Percentiles rank a stretch among this genome's conserved stretches.
Conservation (phyloP, 345 rosid genomes). For the Adansonia digitata region DNA sequence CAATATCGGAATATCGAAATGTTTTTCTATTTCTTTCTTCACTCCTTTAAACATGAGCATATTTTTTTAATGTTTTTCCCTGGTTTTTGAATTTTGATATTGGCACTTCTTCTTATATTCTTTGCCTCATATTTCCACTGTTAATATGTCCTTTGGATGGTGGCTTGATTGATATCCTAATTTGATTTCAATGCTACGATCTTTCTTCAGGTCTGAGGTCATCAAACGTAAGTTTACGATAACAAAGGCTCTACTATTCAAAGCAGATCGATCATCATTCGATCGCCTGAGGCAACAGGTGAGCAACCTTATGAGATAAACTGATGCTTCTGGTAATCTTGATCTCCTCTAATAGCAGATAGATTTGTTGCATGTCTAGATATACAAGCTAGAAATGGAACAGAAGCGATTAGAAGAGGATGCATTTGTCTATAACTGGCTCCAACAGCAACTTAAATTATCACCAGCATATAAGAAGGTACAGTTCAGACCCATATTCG, state of each 20-base stretch:
- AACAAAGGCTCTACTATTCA: slow-evolving; percentile 69
- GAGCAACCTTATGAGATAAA: slow-evolving; percentile 21
- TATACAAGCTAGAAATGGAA: slow-evolving; percentile 73
- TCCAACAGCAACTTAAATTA: slow-evolving; percentile 79
- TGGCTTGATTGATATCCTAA: neutral
- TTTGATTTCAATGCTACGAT: neutral
- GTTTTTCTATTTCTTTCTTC: neutral
- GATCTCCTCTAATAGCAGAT: slow-evolving; percentile 9
- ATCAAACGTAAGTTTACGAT: slow-evolving; percentile 77
- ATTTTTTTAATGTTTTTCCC: neutral
- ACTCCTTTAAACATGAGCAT: neutral
- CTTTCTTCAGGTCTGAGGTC: slow-evolving; percentile 51
- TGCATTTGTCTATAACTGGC: slow-evolving; percentile 87
- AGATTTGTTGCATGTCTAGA: slow-evolving; percentile 35
- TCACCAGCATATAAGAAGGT: slow-evolving; percentile 96
- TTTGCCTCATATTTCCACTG: neutral
- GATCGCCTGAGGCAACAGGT: slow-evolving; percentile 88
- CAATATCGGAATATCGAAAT: neutral
- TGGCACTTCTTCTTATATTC: neutral
- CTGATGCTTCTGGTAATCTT: slow-evolving; percentile 6
- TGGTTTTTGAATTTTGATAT: neutral
- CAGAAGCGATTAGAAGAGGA: slow-evolving; percentile 87
- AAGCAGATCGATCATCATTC: slow-evolving; percentile 82
- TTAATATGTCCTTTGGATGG: neutral
- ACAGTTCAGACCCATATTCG: neutral